Base-by-base conservation (phyloP, 176 grass and related monocot species). In the Puya raimondii region DNA sequence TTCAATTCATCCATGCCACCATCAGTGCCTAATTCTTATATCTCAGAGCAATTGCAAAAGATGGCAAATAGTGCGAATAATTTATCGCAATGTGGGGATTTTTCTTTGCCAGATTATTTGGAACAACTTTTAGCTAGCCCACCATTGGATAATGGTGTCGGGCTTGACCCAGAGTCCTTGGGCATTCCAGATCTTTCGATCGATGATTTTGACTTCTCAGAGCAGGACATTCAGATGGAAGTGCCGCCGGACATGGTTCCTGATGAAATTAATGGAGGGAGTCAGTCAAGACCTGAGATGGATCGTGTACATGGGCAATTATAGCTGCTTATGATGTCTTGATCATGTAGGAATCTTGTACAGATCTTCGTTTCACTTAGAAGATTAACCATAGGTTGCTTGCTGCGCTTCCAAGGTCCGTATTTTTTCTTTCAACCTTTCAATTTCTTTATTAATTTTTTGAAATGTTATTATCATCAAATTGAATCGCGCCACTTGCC, bases 81-180 rank as follows among this genome's bases (percentile, higher is more conserved):
- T 25, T 17, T 23, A 27, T 58, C 58, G 53, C 0, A 18, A n/a
- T 3, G 21, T 2, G 68, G 12, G 26, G 54, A 59, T 59, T 59
- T 59, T 20, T 0, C 16, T 59, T 9, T 59, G 15, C 15, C 54
- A 59, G 65, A 67, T 47, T 67, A 67, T 67, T 47, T 67, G 2
- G 65, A 67, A 17, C 27, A 67, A 15, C 65, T 67, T 48, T 67
- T 67, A 16, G 65, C 65, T n/a, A 67, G 27, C 65, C 33, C 65
- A 3, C 5, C 29, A 16, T 42, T 2, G 10, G 65, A 67, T 12
- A 47, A 67, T 42, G 2, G 16, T 67, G 65, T 13, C 27, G 27
- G 42, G 27, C 33, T 9, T 48, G 23, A 67, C 16, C 65, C 33
- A 17, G 14, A 47, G 17, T 67, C 15, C 29, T 8, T 67, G 13